Evolutionary conservation across 371 early-diverging fungal genomes (phyloP).

Genomic region (Gilbertella persicaria): DNA sequence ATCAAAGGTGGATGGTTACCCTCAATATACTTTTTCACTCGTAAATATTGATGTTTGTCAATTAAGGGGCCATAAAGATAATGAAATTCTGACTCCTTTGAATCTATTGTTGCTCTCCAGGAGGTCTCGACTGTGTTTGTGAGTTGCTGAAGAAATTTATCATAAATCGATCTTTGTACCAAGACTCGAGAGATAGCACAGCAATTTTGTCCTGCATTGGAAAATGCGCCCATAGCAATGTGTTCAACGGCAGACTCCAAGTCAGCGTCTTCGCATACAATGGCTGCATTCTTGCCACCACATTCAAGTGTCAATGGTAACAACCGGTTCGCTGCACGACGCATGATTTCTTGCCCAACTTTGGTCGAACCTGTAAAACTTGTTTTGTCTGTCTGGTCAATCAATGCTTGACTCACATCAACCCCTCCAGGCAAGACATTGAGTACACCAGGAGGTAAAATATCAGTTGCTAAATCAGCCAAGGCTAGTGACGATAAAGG

Average conservation of each 20-base stretch:
- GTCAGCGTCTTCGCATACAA: conserved; percentile 81
- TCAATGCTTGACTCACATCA: conserved; percentile 25
- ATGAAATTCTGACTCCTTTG: not conserved
- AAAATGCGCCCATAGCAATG: conserved; percentile 68
- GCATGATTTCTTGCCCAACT: conserved; percentile 75
- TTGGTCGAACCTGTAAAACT: conserved; percentile 69
- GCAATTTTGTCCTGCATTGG: conserved; percentile 88
- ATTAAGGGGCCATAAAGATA: conserved; percentile 70
- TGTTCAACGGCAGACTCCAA: conserved; percentile 66
- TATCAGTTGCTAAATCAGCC: conserved; percentile 31
- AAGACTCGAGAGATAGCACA: conserved; percentile 82
- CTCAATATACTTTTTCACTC: conserved; percentile 40
- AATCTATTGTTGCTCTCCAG: conserved; percentile 17
- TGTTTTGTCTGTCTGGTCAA: conserved; percentile 30
- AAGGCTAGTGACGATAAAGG: conserved; percentile 42
- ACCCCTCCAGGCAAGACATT: conserved; percentile 60
- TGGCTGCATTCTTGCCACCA: conserved; percentile 87
- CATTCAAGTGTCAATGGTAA: conserved; percentile 79
- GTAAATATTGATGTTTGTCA: conserved; percentile 72
- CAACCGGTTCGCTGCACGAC: conserved; percentile 63
- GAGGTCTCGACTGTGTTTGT: conserved; percentile 35
- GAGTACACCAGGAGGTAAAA: conserved; percentile 60
- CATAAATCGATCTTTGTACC: conserved; percentile 71
- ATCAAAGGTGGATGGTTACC: conserved; percentile 1
- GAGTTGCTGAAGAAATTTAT: conserved; percentile 61